A percentile compares a stretch with the other conserved stretches of the same genome.
Evolutionary conservation across 2,329 filamentous ascomycete genomes (phyloP).

Genomic region (Fusarium piperis): DNA sequence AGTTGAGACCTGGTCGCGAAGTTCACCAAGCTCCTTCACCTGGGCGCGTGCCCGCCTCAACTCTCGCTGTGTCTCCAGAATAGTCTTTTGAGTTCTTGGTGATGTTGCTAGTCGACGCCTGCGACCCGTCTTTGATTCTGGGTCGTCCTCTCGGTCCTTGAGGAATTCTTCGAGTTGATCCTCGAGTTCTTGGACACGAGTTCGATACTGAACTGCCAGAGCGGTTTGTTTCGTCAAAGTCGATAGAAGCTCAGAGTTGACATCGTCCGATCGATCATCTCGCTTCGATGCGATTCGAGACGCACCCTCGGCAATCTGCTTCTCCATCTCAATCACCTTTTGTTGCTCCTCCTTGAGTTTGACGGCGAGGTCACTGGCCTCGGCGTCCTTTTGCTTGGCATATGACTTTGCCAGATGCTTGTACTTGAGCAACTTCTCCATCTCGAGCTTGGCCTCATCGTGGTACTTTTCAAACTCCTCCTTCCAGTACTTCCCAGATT

Average conservation of each 20-base stretch:
- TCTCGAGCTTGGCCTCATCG: slow-evolving; percentile 75
- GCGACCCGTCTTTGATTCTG: slow-evolving; percentile 41
- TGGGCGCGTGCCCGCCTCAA: slow-evolving; percentile 64
- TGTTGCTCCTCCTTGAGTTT: slow-evolving; percentile 75
- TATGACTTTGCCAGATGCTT: slow-evolving; percentile 83
- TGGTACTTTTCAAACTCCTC: slow-evolving; percentile 79
- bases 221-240: slow-evolving; percentile 68
- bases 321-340: slow-evolving; percentile 72
- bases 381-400: slow-evolving; percentile 79
- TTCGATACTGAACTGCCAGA: slow-evolving; percentile 66
- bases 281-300: slow-evolving; percentile 59
- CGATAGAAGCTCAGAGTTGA: slow-evolving; percentile 59
- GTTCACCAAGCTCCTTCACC: slow-evolving; percentile 59
- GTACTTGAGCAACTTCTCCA: slow-evolving; percentile 81
- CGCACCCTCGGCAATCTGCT: slow-evolving; percentile 68
- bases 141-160: slow-evolving; percentile 49
- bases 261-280: slow-evolving; percentile 49
- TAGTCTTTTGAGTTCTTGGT: slow-evolving; percentile 60
- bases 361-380: slow-evolving; percentile 72
- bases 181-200: slow-evolving; percentile 68
- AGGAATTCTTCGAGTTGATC: slow-evolving; percentile 55
- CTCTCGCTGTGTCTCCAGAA: slow-evolving; percentile 64
- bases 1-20: slow-evolving; percentile 63
- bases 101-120: slow-evolving; percentile 54
- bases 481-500: slow-evolving; percentile 84